Evolutionary conservation across 495 filamentous ascomycete species (phyloP).

Genomic region (Penicillium herquei): DNA sequence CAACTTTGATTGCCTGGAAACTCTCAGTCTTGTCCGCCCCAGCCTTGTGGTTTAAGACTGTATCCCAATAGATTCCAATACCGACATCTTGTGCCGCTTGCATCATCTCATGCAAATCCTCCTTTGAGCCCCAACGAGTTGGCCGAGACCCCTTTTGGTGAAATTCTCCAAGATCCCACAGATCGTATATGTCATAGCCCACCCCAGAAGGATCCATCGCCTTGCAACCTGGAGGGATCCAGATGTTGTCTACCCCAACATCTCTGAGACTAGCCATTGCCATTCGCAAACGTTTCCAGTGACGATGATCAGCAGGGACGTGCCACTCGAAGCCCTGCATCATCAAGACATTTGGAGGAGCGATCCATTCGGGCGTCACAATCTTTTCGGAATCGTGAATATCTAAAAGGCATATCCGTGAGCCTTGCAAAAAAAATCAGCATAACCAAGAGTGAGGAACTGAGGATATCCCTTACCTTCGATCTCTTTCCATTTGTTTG

Average conservation of each 20-base stretch:
- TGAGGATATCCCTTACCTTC: neutral
- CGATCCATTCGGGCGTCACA: conserved; percentile 24
- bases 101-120: conserved; percentile 55
- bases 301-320: conserved; percentile 59
- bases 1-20: conserved; percentile 59
- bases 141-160: conserved; percentile 61
- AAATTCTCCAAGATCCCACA: conserved; percentile 76
- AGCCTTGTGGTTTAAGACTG: conserved; percentile 76
- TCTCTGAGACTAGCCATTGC: conserved; percentile 55
- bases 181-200: conserved; percentile 74
- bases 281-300: conserved; percentile 60
- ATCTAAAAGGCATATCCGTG: neutral
- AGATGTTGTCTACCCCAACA: conserved; percentile 64
- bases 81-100: conserved; percentile 47
- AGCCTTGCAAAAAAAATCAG: neutral
- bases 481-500: conserved; percentile 13
- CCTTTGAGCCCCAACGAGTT: conserved; percentile 73
- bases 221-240: conserved; percentile 75
- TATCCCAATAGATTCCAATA: conserved; percentile 68
- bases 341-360: conserved; percentile 56
- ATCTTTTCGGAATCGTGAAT: conserved; percentile 30
- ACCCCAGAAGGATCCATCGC: conserved; percentile 59
- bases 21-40: conserved; percentile 62
- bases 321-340: conserved; percentile 79
- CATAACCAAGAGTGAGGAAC: neutral